Evolutionary conservation across 768 basidiomycete species (phyloP).

Genomic region (Xerocomus brunneocitrinus): DNA sequence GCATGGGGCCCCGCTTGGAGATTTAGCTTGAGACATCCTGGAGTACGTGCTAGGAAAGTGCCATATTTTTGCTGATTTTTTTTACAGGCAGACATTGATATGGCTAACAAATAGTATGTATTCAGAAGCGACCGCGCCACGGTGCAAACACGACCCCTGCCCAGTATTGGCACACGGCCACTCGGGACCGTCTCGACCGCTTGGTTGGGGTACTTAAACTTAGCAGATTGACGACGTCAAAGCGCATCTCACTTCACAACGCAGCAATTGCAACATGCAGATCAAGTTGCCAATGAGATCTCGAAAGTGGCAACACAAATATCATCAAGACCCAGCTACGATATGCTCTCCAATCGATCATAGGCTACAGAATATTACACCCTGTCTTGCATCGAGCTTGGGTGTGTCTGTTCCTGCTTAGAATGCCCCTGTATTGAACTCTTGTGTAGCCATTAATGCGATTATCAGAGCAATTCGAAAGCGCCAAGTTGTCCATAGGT

Average conservation of each 20-base stretch:
- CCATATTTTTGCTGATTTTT: neutral
- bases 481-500: slow-evolving; percentile 46
- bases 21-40: neutral
- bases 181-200: slow-evolving; percentile 2
- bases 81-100: neutral
- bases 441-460: slow-evolving; percentile 42
- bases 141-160: neutral
- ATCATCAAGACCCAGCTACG: slow-evolving; percentile 28
- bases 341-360: slow-evolving; percentile 22
- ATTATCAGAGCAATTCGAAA: slow-evolving; percentile 45
- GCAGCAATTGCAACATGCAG: slow-evolving; percentile 16
- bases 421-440: neutral
- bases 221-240: neutral
- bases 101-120: neutral
- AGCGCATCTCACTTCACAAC: neutral
- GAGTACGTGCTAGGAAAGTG: neutral
- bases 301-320: slow-evolving; percentile 23
- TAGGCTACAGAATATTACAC: slow-evolving; percentile 25
- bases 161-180: slow-evolving; percentile 9
- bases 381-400: slow-evolving; percentile 28
- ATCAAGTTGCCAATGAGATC: slow-evolving; percentile 20
- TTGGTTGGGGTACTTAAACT: neutral
- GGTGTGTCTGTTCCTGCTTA: slow-evolving; percentile 11
- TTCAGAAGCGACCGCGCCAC: neutral
- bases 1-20: no score